Base-by-base conservation (phyloP, 176 grass and related monocot species). In the Pharus latifolius region DNA sequence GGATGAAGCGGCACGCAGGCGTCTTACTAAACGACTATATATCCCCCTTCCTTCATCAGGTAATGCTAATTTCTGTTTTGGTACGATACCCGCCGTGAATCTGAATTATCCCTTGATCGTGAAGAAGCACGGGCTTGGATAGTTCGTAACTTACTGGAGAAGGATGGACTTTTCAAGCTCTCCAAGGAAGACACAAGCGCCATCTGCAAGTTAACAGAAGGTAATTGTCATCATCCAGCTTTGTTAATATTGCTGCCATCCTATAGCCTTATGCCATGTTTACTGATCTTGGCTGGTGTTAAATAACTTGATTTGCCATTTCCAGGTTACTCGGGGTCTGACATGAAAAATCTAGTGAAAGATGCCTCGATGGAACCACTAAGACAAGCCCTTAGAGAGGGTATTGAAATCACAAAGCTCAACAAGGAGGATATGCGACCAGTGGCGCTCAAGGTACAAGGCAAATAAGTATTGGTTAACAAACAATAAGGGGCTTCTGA, bases 271-370 rank as follows among this genome's bases (percentile, higher is more conserved):
- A 55, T 34, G 37, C 41, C 37, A 76, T 73, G 34, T n/a, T 43
- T 73, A 73, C 74, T 84, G 67, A 67, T 18, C 43, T 69, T 63
- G 61, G 24, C 23, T 79, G 3, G 28, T 71, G 38, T 26, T 69
- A 53, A 60, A 44, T 52, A 53, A 33, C 57, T 15, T 73, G 22
- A 28, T 80, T 62, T 48, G 8, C 57, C 48, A 46, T 53, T 69
- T 86, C 57, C 77, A 97, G 94, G 89, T 78, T 97, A 97, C 78
- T 97, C 94, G 43, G 94, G 94, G 74, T 97, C 94, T n/a, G 94
- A 97, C 66, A 85, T 97, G 94, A 97, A 97, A 76, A 92, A 92
- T 66, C 81, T 97, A 63, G 94, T 97, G 55, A 97, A 97, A 77
- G 94, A 97, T 90, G 94, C 94, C 45, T 89, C 86, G 24, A 97